phyloP scores from a whole-genome alignment of 805 yeast species.

The Candida argentea region DNA sequence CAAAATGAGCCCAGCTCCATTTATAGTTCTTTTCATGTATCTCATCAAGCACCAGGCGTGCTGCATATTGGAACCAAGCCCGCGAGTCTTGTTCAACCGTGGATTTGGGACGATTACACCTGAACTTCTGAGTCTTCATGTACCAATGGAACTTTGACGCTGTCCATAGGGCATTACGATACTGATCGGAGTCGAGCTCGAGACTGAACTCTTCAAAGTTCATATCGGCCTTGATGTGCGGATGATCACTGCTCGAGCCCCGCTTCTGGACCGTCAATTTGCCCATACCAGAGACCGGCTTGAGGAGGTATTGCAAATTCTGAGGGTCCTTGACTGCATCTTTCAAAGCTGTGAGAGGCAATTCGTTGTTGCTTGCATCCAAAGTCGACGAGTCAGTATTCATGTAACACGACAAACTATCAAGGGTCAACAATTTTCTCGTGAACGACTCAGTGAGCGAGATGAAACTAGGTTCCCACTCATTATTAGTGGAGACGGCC shows the following conservation, averaged over 20 bases:
- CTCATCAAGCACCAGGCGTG: conserved; percentile 63
- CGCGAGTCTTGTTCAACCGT: conserved; percentile 53
- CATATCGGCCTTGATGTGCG: conserved; percentile 66
- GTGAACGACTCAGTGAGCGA: conserved; percentile 58
- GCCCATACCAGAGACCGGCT: conserved; percentile 88
- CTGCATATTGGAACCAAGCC: conserved; percentile 79
- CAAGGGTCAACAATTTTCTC: conserved; percentile 66
- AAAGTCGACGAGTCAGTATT: conserved; percentile 44
- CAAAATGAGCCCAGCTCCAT: conserved; percentile 86
- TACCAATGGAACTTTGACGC: conserved; percentile 76
- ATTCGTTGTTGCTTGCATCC: conserved; percentile 36
- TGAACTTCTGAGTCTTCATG: conserved; percentile 63
- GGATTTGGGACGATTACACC: conserved; percentile 54
- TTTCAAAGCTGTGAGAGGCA: conserved; percentile 39
- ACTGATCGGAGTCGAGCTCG: conserved; percentile 75
- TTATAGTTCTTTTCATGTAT: conserved; percentile 70
- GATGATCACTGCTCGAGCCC: conserved; percentile 57
- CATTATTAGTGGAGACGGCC: conserved; percentile 79
- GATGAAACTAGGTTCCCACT: conserved; percentile 81
- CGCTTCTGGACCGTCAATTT: conserved; percentile 69
- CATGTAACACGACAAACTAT: conserved; percentile 74
- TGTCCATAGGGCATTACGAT: conserved; percentile 70
- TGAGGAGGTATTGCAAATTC: conserved; percentile 47
- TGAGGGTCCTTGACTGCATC: conserved; percentile 19
- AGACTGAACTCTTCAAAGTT: conserved; percentile 86